Evolutionary conservation across 768 basidiomycete genomes (phyloP).

Genomic region (Mycena venus): DNA sequence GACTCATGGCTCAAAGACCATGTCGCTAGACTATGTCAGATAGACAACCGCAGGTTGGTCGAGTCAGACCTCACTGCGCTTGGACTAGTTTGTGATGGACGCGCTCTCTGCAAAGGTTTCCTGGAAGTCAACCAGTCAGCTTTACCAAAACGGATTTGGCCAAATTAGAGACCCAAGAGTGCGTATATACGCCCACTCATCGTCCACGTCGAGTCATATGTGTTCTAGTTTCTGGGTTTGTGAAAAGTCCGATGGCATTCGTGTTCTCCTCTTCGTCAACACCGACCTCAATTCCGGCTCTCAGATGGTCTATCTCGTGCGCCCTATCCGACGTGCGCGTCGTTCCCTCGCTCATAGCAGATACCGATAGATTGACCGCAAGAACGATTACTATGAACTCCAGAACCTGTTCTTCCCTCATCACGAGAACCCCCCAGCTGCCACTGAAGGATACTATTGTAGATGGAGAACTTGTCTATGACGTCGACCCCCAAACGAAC

Average conservation of each 20-base stretch:
- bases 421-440: constrained; percentile 74
- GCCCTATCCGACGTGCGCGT: constrained; percentile 40
- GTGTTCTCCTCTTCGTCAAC: constrained; percentile 87
- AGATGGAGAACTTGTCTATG: constrained; percentile 95
- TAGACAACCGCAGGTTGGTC: constrained; percentile 75
- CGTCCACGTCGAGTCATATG: background rate
- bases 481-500: constrained; percentile 83
- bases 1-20: constrained; percentile 74
- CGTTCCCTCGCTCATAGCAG: constrained; percentile 6
- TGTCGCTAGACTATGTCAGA: constrained; percentile 75
- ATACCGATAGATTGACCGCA: constrained; percentile 87
- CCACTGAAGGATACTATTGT: constrained; percentile 86
- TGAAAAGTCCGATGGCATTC: constrained; percentile 97
- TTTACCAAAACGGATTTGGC: constrained; percentile 79
- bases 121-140: constrained; percentile 96
- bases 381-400: constrained; percentile 86
- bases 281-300: constrained; percentile 64
- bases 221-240: constrained; percentile 94
- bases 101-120: constrained; percentile 77
- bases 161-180: constrained; percentile 90
- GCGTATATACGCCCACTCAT: constrained; percentile 42
- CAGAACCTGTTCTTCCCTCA: constrained; percentile 91
- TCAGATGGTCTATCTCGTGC: constrained; percentile 83
- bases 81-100: background rate
- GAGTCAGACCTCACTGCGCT: background rate